Conservation (phyloP, 108 stramenopile genomes). For the Schizochytrium sp. region DNA sequence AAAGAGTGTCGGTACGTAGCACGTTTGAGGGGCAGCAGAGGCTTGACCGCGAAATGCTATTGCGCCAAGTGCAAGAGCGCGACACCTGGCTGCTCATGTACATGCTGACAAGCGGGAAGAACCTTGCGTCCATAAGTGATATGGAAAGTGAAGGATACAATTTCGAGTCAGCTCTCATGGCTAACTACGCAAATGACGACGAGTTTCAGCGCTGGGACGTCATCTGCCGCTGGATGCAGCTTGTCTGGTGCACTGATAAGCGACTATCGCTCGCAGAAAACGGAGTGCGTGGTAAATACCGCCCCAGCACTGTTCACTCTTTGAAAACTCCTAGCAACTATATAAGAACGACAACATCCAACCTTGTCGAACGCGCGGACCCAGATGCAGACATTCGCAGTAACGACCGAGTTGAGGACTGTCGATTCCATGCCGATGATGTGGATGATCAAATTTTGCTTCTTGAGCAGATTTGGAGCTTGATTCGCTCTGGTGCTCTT, state of each 20-base stretch:
- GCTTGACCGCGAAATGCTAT: slow-evolving; percentile 5
- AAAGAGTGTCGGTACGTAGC: background rate
- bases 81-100: slow-evolving; percentile 43
- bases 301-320: slow-evolving; percentile 17
- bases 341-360: background rate
- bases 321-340: background rate
- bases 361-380: background rate
- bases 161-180: background rate
- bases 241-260: background rate
- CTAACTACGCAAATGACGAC: background rate
- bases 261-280: background rate
- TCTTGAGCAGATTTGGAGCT: background rate
- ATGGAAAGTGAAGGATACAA: background rate
- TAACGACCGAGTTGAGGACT: background rate
- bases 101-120: slow-evolving; percentile 9
- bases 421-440: background rate
- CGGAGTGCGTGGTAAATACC: background rate
- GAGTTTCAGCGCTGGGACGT: slow-evolving; percentile 14
- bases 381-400: background rate
- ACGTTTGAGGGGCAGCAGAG: slow-evolving; percentile 3
- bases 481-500: slow-evolving; percentile 21
- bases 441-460: slow-evolving; percentile 33
- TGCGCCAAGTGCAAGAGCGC: slow-evolving; percentile 8
- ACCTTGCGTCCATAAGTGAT: background rate
- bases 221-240: slow-evolving; percentile 1